phyloP scores from a whole-genome alignment of 768 basidiomycete species.

The Collybia nuda region DNA sequence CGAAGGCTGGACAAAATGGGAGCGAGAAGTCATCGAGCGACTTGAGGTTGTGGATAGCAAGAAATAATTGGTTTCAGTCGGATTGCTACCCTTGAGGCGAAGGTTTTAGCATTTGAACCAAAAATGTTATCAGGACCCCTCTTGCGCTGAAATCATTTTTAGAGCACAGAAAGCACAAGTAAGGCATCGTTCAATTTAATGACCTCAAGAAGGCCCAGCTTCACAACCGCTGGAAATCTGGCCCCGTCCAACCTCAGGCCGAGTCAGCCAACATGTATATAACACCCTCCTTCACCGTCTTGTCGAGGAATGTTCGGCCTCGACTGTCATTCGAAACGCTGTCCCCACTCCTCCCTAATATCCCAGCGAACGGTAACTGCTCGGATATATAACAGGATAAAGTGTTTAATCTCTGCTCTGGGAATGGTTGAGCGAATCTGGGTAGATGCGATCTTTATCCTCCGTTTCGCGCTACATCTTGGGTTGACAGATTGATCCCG shows the following conservation, averaged over 20 bases:
- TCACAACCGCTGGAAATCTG: too few species aligned
- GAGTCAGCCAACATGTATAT: too few species aligned
- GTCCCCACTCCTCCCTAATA: neutral
- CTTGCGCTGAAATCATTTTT: too few species aligned
- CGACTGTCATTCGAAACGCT: neutral
- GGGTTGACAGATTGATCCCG: neutral
- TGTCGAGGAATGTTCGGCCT: neutral
- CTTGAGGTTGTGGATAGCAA: conserved; percentile 54
- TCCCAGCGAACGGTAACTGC: conserved; percentile 2
- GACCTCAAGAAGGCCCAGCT: too few species aligned
- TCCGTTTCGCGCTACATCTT: neutral
- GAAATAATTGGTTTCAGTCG: conserved; percentile 4
- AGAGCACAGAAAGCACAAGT: too few species aligned
- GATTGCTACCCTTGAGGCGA: neutral
- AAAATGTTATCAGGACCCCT: too few species aligned
- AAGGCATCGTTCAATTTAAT: too few species aligned
- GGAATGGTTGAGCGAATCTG: neutral
- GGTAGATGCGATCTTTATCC: neutral
- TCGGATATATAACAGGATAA: conserved; percentile 9
- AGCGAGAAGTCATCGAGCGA: conserved; percentile 70
- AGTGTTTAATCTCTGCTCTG: neutral
- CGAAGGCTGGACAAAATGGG: conserved; percentile 80
- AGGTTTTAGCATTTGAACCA: neutral
- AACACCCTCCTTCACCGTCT: neutral
- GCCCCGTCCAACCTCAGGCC: too few species aligned